Conservation (phyloP, 805 yeast genomes). For the Metschnikowia lunata region DNA sequence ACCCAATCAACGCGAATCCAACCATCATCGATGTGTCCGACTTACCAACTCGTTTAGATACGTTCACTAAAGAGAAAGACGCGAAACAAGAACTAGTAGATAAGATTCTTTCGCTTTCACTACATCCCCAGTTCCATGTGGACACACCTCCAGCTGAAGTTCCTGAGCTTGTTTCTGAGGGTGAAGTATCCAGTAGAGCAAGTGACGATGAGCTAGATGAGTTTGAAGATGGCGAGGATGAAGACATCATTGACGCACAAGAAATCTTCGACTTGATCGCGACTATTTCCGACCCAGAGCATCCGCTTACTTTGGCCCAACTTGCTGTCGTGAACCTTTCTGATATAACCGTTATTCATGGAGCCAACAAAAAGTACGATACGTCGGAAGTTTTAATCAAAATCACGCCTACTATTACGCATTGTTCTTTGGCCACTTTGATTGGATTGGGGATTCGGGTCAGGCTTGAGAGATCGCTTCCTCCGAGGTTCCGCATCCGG, state of each 20-base stretch:
- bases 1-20: conserved; percentile 89
- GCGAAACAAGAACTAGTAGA: conserved; percentile 21
- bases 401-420: conserved; percentile 97
- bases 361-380: conserved; percentile 37
- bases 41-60: conserved; percentile 62
- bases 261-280: conserved; percentile 48
- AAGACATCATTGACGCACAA: conserved; percentile 76
- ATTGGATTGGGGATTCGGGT: conserved; percentile 95
- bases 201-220: conserved; percentile 16
- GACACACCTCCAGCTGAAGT: conserved; percentile 10
- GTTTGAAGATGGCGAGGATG: conserved; percentile 33
- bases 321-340: conserved; percentile 84
- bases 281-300: conserved; percentile 75
- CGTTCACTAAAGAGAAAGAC: conserved; percentile 7
- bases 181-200: conserved; percentile 2
- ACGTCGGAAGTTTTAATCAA: conserved; percentile 74
- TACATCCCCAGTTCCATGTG: conserved; percentile 1
- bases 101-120: conserved; percentile 33
- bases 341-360: conserved; percentile 70
- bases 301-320: conserved; percentile 91
- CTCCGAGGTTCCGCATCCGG: conserved; percentile 75
- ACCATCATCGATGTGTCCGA: conserved; percentile 69
- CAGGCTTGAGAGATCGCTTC: conserved; percentile 81
- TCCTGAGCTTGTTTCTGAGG: conserved; percentile 25
- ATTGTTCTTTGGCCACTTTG: conserved; percentile 91